Percentiles rank a stretch among this genome's conserved stretches.
Evolutionary conservation across 1,284 basidiomycete genomes (phyloP).

Genomic region (Inonotus hispidus): DNA sequence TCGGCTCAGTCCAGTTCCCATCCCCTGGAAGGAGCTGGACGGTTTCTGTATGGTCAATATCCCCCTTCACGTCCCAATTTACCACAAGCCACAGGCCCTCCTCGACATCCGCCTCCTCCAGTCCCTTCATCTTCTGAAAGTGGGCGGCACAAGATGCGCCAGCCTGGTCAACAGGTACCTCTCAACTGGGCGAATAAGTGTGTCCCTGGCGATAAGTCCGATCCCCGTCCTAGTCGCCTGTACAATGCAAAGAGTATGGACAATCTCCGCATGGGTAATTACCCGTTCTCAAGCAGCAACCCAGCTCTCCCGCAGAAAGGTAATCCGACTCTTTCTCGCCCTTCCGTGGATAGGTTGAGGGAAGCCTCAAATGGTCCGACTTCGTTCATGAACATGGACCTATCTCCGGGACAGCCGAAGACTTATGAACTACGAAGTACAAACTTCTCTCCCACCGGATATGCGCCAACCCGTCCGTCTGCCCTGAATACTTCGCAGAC

Average conservation of each 20-base stretch:
- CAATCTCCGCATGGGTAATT: conserved; percentile 36
- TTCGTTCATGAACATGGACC: conserved; percentile 17
- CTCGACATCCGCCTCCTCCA: conserved; percentile 15
- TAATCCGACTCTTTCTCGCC: conserved; percentile 12
- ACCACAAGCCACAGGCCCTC: conserved; percentile 11
- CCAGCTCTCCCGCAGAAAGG: conserved; percentile 32
- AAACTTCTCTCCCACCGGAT: conserved; percentile 16
- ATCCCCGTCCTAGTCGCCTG: conserved; percentile 24
- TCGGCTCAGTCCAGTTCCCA: conserved; percentile 8
- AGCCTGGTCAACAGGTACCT: conserved; percentile 12
- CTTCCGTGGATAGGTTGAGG: conserved; percentile 12
- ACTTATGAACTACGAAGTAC: conserved; percentile 12
- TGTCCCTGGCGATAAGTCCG: conserved; percentile 26
- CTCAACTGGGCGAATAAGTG: conserved; percentile 24
- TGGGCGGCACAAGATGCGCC: neutral
- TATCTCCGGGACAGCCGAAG: conserved; percentile 13
- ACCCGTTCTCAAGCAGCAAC: conserved; percentile 32
- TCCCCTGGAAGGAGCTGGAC: neutral
- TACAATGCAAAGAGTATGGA: conserved; percentile 51
- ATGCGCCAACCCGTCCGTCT: conserved; percentile 10
- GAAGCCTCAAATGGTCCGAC: conserved; percentile 8
- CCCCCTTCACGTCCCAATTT: conserved; percentile 12
- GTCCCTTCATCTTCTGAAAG: conserved; percentile 6
- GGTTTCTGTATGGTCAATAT: conserved; percentile 3
- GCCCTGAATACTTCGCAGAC: conserved; percentile 12